Base-by-base conservation (phyloP, 768 basidiomycete genomes). In the Tylopilus intermedius region DNA sequence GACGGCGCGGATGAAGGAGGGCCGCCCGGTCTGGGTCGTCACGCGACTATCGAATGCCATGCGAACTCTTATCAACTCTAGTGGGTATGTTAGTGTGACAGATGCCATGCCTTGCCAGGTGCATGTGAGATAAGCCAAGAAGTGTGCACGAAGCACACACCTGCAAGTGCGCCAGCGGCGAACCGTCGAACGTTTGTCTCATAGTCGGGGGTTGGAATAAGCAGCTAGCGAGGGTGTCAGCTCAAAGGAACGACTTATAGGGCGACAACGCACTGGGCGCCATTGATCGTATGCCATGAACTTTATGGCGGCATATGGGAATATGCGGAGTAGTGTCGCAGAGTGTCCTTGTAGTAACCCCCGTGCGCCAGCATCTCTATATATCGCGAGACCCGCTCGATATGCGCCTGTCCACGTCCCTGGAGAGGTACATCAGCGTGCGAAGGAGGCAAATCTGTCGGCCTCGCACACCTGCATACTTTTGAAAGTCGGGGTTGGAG, bases 261-360 rank as follows among this genome's bases (percentile, higher is more conserved):
- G 22, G 43, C 15, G 5, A 32, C 24, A 21, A 71, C 77, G 63
- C 59, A 94, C 91, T 56, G 80, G 65, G 70, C 90, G 88, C 51
- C 89, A 74, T 66, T 90, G 83, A 69, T 97, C 95, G 66, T 97
- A 99, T 4, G 89, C 82, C 86, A 97, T 93, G 65, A 93, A 99
- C 70, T 94, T 96, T 71, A 98, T 89, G 54, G 86, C 91, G 27
- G 96, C 96, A 64, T 98, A 97, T 8, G 96, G 96, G 68, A 96
- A 95, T 62, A 97, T 87, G 52, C 96, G 84, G 44, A 96, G 71
- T 46, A 99, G 78, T 3, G 96, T 99, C 32, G 92, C 90, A 13
- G 94, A 94, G 69, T 99, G 96, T 7, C 96, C 96, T 76, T 96
- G 94, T 54, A 95, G 84, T 37, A 98, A 76, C 0, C 94, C 94